Percentiles rank a stretch among this genome's conserved stretches.
phyloP scores from a whole-genome alignment of 257 asterid species.

The Lantana camara region DNA sequence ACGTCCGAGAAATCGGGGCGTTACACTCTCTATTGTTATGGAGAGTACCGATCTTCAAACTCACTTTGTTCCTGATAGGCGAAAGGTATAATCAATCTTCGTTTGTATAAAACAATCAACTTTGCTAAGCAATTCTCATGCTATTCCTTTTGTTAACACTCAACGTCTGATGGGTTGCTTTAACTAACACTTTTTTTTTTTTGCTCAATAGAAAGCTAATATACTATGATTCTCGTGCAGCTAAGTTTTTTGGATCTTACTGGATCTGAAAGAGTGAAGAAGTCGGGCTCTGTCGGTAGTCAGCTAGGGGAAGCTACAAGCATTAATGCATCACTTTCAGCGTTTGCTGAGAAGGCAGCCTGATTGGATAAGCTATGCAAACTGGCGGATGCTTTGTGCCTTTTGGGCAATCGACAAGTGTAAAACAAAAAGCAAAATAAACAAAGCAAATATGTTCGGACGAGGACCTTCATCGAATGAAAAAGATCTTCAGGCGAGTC shows the following conservation, averaged over 20 bases:
- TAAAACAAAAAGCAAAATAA: no score
- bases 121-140: constrained; percentile 1
- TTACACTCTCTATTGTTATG: constrained; percentile 79
- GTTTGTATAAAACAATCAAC: no score
- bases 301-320: constrained; percentile 96
- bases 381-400: no score
- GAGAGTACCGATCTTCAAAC: constrained; percentile 96
- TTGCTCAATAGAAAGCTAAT: background rate
- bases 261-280: constrained; percentile 94
- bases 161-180: no score
- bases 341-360: constrained; percentile 97
- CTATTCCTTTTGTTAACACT: background rate
- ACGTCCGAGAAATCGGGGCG: no score
- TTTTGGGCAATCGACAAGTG: no score
- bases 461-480: no score
- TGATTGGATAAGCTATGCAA: no score
- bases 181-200: background rate
- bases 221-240: constrained; percentile 43
- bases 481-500: no score
- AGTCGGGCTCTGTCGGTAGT: constrained; percentile 88
- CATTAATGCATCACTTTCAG: constrained; percentile 93
- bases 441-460: no score
- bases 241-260: constrained; percentile 98
- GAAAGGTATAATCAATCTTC: constrained; percentile 66
- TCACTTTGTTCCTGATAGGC: constrained; percentile 86